These are phyloP conservation scores for Phoma sp. DNA, from an alignment of 2,329 filamentous ascomycete genomes.

Conservation along the genomic window DNA sequence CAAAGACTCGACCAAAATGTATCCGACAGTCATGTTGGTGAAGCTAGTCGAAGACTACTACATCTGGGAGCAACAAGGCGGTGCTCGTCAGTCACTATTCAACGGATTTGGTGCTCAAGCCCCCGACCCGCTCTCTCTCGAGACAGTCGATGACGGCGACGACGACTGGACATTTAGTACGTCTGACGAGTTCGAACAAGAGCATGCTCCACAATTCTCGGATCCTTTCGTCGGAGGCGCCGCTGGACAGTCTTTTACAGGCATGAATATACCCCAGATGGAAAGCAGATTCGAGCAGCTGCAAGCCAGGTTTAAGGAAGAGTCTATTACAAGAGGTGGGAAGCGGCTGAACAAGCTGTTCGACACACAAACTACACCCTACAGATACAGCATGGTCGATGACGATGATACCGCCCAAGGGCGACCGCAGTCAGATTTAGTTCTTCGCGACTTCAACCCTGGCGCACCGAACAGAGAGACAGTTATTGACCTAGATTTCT, in stretches of 20 bases:
- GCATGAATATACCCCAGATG: slow-evolving; percentile 46
- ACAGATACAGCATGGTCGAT: slow-evolving; percentile 62
- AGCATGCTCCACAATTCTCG: slow-evolving; percentile 49
- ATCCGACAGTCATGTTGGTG: slow-evolving; percentile 68
- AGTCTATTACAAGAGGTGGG: slow-evolving; percentile 63
- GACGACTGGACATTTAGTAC: slow-evolving; percentile 71
- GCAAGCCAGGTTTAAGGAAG: slow-evolving; percentile 61
- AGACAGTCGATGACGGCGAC: slow-evolving; percentile 51
- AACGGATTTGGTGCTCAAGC: slow-evolving; percentile 64
- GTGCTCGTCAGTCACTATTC: slow-evolving; percentile 70
- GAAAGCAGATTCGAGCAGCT: slow-evolving; percentile 42
- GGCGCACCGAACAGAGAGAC: slow-evolving; percentile 56
- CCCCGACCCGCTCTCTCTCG: slow-evolving; percentile 56
- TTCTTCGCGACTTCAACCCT: slow-evolving; percentile 54
- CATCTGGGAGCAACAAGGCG: slow-evolving; percentile 76
- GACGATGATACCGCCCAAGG: slow-evolving; percentile 48
- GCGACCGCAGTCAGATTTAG: slow-evolving; percentile 61
- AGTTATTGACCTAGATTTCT: slow-evolving; percentile 65
- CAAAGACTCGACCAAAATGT: slow-evolving; percentile 64
- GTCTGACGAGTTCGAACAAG: slow-evolving; percentile 63
- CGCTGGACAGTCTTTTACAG: slow-evolving; percentile 33
- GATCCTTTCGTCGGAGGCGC: slow-evolving; percentile 52
- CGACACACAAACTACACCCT: slow-evolving; percentile 61
- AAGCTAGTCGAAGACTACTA: slow-evolving; percentile 74
- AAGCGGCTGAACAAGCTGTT: slow-evolving; percentile 64